phyloP scores from a whole-genome alignment of 306 rosid species.

The Phaseolus lunatus region DNA sequence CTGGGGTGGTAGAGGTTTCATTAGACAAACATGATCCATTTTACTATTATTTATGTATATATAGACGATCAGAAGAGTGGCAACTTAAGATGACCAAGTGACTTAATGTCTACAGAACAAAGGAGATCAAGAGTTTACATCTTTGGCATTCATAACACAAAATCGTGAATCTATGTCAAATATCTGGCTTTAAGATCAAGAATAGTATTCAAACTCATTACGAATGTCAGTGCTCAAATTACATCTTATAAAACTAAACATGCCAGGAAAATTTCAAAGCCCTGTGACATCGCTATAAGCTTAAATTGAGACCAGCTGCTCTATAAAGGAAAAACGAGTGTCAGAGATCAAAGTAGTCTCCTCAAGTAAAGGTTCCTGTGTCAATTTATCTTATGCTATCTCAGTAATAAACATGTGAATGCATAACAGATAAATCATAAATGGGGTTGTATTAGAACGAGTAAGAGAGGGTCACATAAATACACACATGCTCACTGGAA shows the following conservation, averaged over 20 bases:
- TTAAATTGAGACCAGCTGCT: conserved; percentile 10
- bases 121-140: conserved; percentile 2
- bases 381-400: conserved; percentile 15
- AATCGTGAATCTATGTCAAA: conserved; percentile 2
- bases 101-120: conserved; percentile 1
- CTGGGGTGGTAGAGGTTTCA: conserved; percentile 52
- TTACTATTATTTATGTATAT: not conserved
- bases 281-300: conserved; percentile 12
- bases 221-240: conserved; percentile 2
- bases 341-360: conserved; percentile 16
- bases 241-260: conserved; percentile 17
- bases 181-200: conserved; percentile 1
- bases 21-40: conserved; percentile 45
- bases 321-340: conserved; percentile 22
- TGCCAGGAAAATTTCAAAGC: conserved; percentile 16
- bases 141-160: conserved; percentile 1
- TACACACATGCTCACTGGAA: no score
- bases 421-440: conserved; percentile 23
- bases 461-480: conserved; percentile 5
- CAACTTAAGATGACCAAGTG: conserved; percentile 20
- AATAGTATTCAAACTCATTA: conserved; percentile 18
- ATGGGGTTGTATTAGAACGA: not conserved
- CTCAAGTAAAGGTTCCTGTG: conserved; percentile 19
- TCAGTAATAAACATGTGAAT: conserved; percentile 19
- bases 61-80: conserved; percentile 7